Evolutionary conservation across 495 filamentous ascomycete genomes (phyloP), one percentile per base, ranked within the genome.

Genomic region (Pyronema omphalodes): DNA sequence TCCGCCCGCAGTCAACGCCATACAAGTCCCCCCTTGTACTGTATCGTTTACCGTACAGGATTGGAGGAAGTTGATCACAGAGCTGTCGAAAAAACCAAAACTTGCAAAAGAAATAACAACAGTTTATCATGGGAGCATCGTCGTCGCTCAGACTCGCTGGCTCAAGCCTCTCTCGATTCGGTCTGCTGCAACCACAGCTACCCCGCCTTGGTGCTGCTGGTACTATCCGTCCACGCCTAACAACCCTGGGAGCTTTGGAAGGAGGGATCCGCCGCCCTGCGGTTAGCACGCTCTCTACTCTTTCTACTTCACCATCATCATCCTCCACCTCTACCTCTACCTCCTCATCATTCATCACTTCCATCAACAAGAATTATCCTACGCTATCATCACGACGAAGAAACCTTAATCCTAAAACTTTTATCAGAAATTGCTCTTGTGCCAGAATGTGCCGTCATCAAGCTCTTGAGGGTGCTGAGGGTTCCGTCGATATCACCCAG

Each of bases 361-460:
- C 52, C 6, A 29, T 46, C 52, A 54, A 35, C 52, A 44, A 8
- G 9, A 33, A 2, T 36, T n/a, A 46, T 46, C 17, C 37, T 29
- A 29, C 43, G 7, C 52, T 8, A 45, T 37, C 52, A 46, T 54
- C 52, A 54, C 23, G 39, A 36, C 52, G 9, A 34, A 9, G 15
- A 46, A 9, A 39, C 14, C 23, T 61, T 52, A 55, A 50, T 33
- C 47, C 57, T 23, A 53, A 50, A 43, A 58, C 50, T 11, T 65
- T 62, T 45, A 37, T 52, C 43, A 60, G 62, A 56, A 54, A 59
- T 55, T 65, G 62, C 49, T 65, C 62, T 40, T 60, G 56, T 51
- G 57, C 55, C 39, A 61, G 56, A 55, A 65, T 65, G 62, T 64
- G 58, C 44, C 60, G 60, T 19, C 57, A 59, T n/a, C 51, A 57